Evolutionary conservation across 768 basidiomycete species (phyloP).

Genomic region (Amanita polypyramis): DNA sequence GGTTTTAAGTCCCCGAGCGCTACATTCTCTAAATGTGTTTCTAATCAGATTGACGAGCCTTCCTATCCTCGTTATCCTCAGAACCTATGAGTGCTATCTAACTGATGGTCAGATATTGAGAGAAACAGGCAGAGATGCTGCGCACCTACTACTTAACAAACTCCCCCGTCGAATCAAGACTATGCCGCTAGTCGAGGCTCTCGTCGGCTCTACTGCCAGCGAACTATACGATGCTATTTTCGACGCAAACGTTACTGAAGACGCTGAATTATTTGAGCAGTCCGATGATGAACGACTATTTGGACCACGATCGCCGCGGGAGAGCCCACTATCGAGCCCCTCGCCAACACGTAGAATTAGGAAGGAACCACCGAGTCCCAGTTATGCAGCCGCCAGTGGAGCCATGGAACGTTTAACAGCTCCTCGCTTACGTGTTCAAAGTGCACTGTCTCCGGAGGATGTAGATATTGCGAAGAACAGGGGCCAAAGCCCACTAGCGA

Average conservation of each 20-base stretch:
- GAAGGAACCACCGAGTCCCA: slow-evolving; percentile 2
- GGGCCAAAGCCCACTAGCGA: slow-evolving; percentile 8
- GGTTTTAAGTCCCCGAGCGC: slow-evolving; percentile 58
- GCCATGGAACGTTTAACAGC: not conserved
- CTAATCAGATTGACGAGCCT: slow-evolving; percentile 78
- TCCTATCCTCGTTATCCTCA: slow-evolving; percentile 68
- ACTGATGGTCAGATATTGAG: slow-evolving; percentile 38
- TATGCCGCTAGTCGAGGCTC: slow-evolving; percentile 64
- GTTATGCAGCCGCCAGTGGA: not conserved
- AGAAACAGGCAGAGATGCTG: slow-evolving; percentile 40
- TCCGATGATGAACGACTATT: slow-evolving; percentile 36
- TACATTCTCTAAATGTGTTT: slow-evolving; percentile 83
- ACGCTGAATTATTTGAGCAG: slow-evolving; percentile 40
- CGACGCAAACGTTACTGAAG: slow-evolving; percentile 45
- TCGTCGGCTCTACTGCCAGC: slow-evolving; percentile 59
- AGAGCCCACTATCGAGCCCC: slow-evolving; percentile 19
- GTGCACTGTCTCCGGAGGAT: not conserved
- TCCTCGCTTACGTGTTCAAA: slow-evolving; percentile 3
- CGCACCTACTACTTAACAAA: slow-evolving; percentile 47
- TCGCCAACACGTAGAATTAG: slow-evolving; percentile 7
- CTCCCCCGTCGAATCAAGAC: slow-evolving; percentile 65
- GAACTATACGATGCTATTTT: slow-evolving; percentile 75
- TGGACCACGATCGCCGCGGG: slow-evolving; percentile 24
- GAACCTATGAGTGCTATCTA: slow-evolving; percentile 69
- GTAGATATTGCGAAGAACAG: not conserved